These are phyloP conservation scores for Rehmannia glutinosa DNA, from an alignment of 257 asterid genomes.

Conservation along the genomic window DNA sequence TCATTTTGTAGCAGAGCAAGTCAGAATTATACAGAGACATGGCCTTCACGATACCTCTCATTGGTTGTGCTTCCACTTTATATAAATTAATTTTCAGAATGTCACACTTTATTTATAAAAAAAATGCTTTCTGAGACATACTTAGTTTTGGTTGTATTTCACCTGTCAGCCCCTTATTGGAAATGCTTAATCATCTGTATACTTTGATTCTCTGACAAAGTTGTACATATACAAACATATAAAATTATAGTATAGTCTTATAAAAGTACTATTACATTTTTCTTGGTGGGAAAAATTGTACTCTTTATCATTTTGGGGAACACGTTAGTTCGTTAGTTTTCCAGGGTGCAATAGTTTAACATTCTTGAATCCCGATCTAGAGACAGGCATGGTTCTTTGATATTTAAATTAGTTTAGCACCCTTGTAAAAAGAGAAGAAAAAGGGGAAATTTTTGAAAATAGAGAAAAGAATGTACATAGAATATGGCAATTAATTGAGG, in stretches of 20 bases:
- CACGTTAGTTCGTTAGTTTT: slow-evolving; percentile 35
- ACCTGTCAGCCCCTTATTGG: slow-evolving; percentile 23
- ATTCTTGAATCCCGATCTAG: slow-evolving; percentile 28
- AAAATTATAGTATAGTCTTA: not conserved
- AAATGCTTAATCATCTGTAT: slow-evolving; percentile 4
- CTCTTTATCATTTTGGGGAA: slow-evolving; percentile 36
- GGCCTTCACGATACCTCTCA: slow-evolving; percentile 27
- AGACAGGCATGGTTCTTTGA: slow-evolving; percentile 20
- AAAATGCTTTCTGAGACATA: not conserved
- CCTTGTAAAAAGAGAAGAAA: not conserved
- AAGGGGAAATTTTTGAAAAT: not conserved
- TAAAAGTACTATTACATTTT: not conserved
- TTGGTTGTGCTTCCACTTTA: slow-evolving; percentile 6
- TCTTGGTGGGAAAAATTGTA: slow-evolving; percentile 12
- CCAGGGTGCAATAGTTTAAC: slow-evolving; percentile 29
- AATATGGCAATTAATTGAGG: no score
- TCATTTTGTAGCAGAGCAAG: not conserved
- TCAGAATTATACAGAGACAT: slow-evolving; percentile 6
- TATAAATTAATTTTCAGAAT: not conserved
- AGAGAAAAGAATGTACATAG: no score
- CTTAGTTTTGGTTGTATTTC: not conserved
- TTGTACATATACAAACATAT: not conserved
- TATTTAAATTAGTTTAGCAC: not conserved
- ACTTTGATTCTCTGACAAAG: slow-evolving; percentile 20
- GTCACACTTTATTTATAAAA: not conserved